Percentiles rank a stretch among this genome's conserved stretches.
Evolutionary conservation across 2,329 filamentous ascomycete species (phyloP).

Genomic region (Aureobasidium sp.): DNA sequence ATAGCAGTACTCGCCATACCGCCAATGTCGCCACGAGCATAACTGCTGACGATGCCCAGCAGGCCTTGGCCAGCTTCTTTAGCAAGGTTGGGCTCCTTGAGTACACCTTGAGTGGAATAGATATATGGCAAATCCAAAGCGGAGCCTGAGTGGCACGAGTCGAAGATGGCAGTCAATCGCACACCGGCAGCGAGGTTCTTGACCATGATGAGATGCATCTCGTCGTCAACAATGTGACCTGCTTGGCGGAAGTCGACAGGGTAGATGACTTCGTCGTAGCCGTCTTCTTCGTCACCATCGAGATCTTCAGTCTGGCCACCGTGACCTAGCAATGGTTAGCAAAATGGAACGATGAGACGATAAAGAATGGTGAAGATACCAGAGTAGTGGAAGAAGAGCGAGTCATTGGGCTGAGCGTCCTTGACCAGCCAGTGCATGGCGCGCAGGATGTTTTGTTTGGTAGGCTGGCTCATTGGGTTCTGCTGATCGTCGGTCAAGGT

Average conservation of each 20-base stretch:
- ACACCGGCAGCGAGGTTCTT: conserved; percentile 71
- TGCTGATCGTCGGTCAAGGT: conserved; percentile 94
- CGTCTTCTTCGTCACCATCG: conserved; percentile 73
- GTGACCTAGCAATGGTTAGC: conserved; percentile 47
- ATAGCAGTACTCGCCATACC: conserved; percentile 75
- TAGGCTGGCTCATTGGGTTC: conserved; percentile 94
- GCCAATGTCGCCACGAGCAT: conserved; percentile 74
- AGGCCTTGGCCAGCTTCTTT: conserved; percentile 70
- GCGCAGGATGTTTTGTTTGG: conserved; percentile 86
- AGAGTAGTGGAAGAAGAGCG: conserved; percentile 95
- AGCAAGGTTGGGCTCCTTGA: conserved; percentile 74
- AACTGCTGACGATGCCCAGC: conserved; percentile 63
- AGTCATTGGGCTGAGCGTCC: conserved; percentile 85
- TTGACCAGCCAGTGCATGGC: conserved; percentile 99
- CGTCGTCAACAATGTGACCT: conserved; percentile 77
- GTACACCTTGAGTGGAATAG: conserved; percentile 69
- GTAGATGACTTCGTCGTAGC: conserved; percentile 77
- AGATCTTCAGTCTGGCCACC: conserved; percentile 74
- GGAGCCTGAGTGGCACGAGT: conserved; percentile 72
- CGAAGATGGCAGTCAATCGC: conserved; percentile 72
- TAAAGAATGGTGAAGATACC: conserved; percentile 43
- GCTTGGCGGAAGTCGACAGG: conserved; percentile 71
- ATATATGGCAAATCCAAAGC: conserved; percentile 70
- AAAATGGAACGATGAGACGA: neutral
- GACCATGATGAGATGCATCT: conserved; percentile 77